Evolutionary conservation across 192 early-diverging fungal species (phyloP).

Genomic region (Backusella psychrophila): DNA sequence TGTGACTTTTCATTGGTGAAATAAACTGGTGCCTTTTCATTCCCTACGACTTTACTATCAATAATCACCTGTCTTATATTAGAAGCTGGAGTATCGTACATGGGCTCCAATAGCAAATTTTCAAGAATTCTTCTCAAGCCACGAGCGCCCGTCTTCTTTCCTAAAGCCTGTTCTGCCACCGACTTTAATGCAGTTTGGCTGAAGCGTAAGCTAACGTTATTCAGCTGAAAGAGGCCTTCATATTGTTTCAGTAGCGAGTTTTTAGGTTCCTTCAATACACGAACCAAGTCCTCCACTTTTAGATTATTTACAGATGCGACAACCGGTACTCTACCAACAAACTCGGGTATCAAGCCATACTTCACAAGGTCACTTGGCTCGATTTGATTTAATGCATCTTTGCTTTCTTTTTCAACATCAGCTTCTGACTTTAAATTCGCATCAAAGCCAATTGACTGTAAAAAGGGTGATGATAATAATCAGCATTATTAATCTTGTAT

Average conservation of each 20-base stretch:
- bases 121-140: constrained; percentile 85
- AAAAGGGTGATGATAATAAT: background rate
- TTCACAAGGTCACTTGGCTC: constrained; percentile 69
- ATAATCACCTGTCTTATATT: constrained; percentile 73
- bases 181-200: constrained; percentile 61
- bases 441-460: constrained; percentile 75
- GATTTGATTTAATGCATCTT: constrained; percentile 27
- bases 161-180: constrained; percentile 74
- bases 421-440: constrained; percentile 32
- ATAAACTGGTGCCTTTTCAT: constrained; percentile 64
- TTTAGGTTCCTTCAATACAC: constrained; percentile 78
- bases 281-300: constrained; percentile 63
- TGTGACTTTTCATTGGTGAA: constrained; percentile 44
- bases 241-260: constrained; percentile 84
- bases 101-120: constrained; percentile 61
- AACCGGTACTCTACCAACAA: constrained; percentile 83
- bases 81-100: constrained; percentile 80
- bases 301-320: constrained; percentile 75
- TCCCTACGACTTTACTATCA: constrained; percentile 60
- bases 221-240: constrained; percentile 68
- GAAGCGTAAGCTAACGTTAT: constrained; percentile 64
- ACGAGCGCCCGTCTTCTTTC: constrained; percentile 85
- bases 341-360: constrained; percentile 88
- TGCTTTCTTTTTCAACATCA: constrained; percentile 16
- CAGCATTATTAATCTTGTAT: background rate